Base-by-base conservation (phyloP, 1,284 basidiomycete species). In the Irpex rosettiformis region DNA sequence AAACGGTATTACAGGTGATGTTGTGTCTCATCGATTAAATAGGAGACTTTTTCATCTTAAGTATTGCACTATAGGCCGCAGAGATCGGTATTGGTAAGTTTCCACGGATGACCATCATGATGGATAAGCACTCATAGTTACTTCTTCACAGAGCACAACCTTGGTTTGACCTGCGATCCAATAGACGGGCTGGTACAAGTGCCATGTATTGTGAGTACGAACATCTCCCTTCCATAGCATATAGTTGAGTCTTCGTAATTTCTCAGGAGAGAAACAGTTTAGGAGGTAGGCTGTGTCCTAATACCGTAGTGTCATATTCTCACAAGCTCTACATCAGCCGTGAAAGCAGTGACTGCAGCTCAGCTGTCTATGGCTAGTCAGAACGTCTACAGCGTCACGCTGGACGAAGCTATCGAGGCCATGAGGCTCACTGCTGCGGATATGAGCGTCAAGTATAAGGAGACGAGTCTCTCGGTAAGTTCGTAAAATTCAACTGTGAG, bases 401-500 rank as follows among this genome's bases (percentile, higher is more conserved):
- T 98, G 24, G 96, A 98, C 69, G 94, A 98, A 72, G 96, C 96
- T 0, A 98, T 98, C 58, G 92, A 94, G 69, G 96, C 96, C 1
- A 97, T 97, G 91, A 81, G 94, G 37, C 75, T 96, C 42, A 98
- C 96, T 0, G 96, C 96, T 27, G 77, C 81, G 22, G 89, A 92
- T 69, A 93, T 94, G 91, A 91, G 89, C 63, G 83, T 89, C 60
- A 91, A 93, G 69, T 94, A 96, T 72, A 96, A 96, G 72, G 94
- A 96, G 75, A 96, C 94, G 1, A 93, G 89, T 72, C 81, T 95
- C 64, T 94, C 93, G 48, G 91, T 93, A 65, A 65, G 80, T 60
- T 37, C 54, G 56, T 10, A 43, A 16, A 21, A 57, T 54, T 56
- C 27, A 55, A n/a, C 40, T 21, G 37, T 49, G 47, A 11, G 42